Evolutionary conservation across 495 filamentous ascomycete species (phyloP), one percentile per base, ranked within the genome.

Genomic region (Aspergillus incahuasiensis): DNA sequence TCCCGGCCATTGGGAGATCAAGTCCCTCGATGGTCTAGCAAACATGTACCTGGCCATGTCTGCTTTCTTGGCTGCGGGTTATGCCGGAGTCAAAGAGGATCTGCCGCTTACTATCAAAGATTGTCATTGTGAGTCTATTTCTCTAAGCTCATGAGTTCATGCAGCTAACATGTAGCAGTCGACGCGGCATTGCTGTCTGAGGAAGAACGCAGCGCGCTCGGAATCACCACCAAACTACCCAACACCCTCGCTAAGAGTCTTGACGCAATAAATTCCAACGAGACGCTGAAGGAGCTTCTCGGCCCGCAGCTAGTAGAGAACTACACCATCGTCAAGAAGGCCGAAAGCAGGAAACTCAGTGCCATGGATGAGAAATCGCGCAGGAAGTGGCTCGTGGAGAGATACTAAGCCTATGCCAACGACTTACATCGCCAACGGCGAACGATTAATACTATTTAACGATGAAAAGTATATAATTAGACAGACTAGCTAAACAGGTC

Each of bases 1-100:
- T 0, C 18, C 60, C 0, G 71, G 65, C 2, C 71, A 72, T 16
- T 78, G 68, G 67, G 75, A 78, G 43, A 55, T 78, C 54, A 75
- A 74, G 49, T 63, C 64, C 0, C 48, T 75, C 1, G 74, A 77
- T 39, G 75, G 73, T 2, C 38, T 73, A 13, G 71, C 72, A 11
- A 78, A 78, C 55, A 68, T 70, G 54, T 78, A 78, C 49, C 44
- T 77, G 3, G 74, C 73, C 7, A 57, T 77, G 54, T 82, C 84
- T 12, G 86, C 86, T 0, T 65, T 95, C 7, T 61, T 95, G 2
- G 77, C 78, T 0, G 83, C 82, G 0, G 91, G 91, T 0, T 71
- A 80, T 8, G 48, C 80, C n/a, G 91, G 89, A 0, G 52, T 90
- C 5, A 61, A 67, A 3, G 69, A 68, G 7, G 62, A 70, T 9